phyloP scores from a whole-genome alignment of 1,284 basidiomycete genomes.

The Ganoderma sp. region DNA sequence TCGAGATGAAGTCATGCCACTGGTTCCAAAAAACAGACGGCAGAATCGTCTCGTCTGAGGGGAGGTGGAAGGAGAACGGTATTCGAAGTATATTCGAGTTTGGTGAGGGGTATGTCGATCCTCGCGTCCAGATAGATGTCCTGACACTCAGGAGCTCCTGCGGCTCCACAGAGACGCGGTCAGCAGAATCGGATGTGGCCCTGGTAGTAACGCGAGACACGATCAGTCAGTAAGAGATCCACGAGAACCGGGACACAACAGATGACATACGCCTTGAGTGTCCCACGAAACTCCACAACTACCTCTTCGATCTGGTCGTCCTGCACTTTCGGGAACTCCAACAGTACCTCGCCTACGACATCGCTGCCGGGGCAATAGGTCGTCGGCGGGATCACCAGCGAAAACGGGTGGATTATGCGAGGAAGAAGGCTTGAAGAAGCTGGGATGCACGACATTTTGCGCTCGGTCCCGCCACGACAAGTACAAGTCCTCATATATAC shows the following conservation, averaged over 20 bases:
- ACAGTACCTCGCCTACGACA: neutral
- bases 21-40: neutral
- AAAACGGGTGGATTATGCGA: neutral
- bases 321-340: neutral
- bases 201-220: neutral
- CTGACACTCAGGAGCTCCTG: neutral
- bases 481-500: neutral
- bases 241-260: neutral
- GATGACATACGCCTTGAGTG: neutral
- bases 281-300: neutral
- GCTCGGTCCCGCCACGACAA: neutral
- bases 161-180: neutral
- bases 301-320: neutral
- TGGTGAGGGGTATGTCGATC: neutral
- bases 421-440: neutral
- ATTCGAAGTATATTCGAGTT: neutral
- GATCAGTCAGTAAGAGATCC: neutral
- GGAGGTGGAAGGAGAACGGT: neutral
- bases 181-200: neutral
- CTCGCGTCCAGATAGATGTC: neutral
- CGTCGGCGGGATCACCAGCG: neutral
- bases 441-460: neutral
- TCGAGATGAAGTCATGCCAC: neutral
- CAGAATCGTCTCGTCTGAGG: neutral
- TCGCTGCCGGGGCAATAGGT: slow-evolving; percentile 1